Conservation (phyloP, 2,329 filamentous ascomycete genomes). For the Pseudogymnoascus sp. region DNA sequence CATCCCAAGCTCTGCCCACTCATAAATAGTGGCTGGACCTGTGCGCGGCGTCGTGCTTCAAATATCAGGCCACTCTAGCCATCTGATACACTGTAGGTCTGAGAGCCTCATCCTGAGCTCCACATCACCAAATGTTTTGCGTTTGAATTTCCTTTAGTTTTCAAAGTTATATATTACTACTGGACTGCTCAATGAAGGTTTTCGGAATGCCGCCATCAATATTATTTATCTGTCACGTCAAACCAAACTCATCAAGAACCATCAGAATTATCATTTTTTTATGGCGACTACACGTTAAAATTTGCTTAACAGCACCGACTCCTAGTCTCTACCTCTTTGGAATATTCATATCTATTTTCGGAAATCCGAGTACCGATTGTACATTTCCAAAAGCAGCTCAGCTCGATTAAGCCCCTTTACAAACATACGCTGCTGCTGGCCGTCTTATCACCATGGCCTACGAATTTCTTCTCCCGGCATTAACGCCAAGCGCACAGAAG, state of each 20-base stretch:
- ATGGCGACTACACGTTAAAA: background rate
- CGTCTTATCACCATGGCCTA: background rate
- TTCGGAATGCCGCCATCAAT: background rate
- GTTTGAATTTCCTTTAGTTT: background rate
- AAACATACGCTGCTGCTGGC: background rate
- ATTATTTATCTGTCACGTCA: background rate
- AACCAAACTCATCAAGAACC: background rate
- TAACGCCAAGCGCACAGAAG: background rate
- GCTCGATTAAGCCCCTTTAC: background rate
- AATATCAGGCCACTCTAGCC: constrained; percentile 1
- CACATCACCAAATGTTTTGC: constrained; percentile 2
- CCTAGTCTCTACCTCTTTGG: background rate
- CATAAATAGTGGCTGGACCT: background rate
- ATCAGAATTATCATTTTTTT: background rate
- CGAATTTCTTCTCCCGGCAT: constrained; percentile 1
- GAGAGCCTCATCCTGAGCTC: constrained; percentile 4
- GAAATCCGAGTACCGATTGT: background rate
- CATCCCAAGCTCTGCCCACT: background rate
- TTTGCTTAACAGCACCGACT: background rate
- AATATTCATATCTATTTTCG: background rate
- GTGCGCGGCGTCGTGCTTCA: constrained; percentile 1
- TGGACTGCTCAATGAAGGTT: background rate
- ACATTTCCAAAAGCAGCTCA: background rate
- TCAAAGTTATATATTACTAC: background rate
- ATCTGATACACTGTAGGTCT: constrained; percentile 8